Conservation (phyloP, 1,139 yeast species). For the Diutina rugosa region DNA sequence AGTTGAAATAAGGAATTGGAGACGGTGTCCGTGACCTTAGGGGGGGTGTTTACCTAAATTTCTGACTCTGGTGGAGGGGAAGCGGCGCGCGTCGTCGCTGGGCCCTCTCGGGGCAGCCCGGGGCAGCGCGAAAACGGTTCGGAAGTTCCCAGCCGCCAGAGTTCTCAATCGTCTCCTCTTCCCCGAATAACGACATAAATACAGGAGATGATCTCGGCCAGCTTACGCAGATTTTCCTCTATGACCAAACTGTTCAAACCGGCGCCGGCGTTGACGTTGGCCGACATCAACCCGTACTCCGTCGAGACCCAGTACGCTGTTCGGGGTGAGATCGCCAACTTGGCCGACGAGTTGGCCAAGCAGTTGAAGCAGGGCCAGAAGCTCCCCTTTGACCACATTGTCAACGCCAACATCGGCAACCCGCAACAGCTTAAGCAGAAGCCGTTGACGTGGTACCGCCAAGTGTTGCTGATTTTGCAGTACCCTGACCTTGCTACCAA, state of each 20-base stretch:
- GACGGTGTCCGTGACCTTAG: too few relatives aligned
- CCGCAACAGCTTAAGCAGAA: constrained; percentile 93
- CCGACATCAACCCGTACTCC: constrained; percentile 61
- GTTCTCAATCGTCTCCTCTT: not conserved
- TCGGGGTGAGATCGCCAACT: constrained; percentile 82
- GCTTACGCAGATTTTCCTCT: not conserved
- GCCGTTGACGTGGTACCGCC: constrained; percentile 92
- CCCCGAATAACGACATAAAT: not conserved
- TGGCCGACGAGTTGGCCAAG: constrained; percentile 72
- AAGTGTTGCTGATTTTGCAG: constrained; percentile 74
- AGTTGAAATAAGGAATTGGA: too few relatives aligned
- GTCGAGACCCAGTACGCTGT: constrained; percentile 90
- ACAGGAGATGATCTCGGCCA: not conserved
- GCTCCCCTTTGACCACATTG: constrained; percentile 64
- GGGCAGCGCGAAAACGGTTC: not conserved
- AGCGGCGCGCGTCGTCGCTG: not conserved
- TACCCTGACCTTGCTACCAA: constrained; percentile 55
- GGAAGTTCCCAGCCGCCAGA: not conserved
- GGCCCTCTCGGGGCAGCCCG: not conserved
- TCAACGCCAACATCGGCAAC: constrained; percentile 90
- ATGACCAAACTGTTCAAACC: constrained; percentile 5
- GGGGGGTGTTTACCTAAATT: not conserved
- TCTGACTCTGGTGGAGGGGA: not conserved
- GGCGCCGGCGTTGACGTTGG: constrained; percentile 11
- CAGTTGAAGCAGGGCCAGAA: constrained; percentile 33